Conservation (phyloP, 2,329 filamentous ascomycete species). For the Trichoderma citrinoviride region DNA sequence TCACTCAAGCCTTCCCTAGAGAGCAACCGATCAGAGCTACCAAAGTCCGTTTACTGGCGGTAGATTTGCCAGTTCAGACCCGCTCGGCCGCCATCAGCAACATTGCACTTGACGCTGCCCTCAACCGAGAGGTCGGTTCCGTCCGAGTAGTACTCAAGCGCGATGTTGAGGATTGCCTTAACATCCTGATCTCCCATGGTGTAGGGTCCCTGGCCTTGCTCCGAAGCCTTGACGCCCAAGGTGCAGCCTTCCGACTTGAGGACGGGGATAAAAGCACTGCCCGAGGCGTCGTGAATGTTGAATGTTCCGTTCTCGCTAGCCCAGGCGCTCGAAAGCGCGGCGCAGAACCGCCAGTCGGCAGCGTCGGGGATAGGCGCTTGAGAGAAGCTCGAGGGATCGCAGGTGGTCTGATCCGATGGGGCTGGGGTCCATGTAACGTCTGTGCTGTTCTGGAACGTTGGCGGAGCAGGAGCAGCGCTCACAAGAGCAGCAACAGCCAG, state of each 20-base stretch:
- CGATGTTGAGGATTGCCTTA: slow-evolving; percentile 25
- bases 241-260: slow-evolving; percentile 30
- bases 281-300: slow-evolving; percentile 25
- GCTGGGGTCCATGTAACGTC: slow-evolving; percentile 31
- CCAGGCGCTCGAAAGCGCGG: slow-evolving; percentile 34
- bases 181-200: slow-evolving; percentile 30
- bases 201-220: slow-evolving; percentile 24
- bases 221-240: slow-evolving; percentile 29
- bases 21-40: neutral
- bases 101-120: slow-evolving; percentile 27
- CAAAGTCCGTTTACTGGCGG: neutral
- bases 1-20: neutral
- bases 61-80: slow-evolving; percentile 28
- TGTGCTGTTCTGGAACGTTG: slow-evolving; percentile 23
- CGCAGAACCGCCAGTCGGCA: slow-evolving; percentile 34
- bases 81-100: slow-evolving; percentile 22
- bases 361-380: slow-evolving; percentile 25
- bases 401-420: slow-evolving; percentile 27
- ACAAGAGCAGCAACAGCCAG: slow-evolving; percentile 3
- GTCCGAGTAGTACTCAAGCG: slow-evolving; percentile 25
- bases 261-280: slow-evolving; percentile 26
- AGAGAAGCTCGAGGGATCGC: slow-evolving; percentile 30
- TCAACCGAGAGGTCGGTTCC: slow-evolving; percentile 27
- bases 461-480: slow-evolving; percentile 11
- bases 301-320: slow-evolving; percentile 34